Base-by-base conservation (phyloP, 352 stramenopile genomes). In the Lagenidium giganteum region DNA sequence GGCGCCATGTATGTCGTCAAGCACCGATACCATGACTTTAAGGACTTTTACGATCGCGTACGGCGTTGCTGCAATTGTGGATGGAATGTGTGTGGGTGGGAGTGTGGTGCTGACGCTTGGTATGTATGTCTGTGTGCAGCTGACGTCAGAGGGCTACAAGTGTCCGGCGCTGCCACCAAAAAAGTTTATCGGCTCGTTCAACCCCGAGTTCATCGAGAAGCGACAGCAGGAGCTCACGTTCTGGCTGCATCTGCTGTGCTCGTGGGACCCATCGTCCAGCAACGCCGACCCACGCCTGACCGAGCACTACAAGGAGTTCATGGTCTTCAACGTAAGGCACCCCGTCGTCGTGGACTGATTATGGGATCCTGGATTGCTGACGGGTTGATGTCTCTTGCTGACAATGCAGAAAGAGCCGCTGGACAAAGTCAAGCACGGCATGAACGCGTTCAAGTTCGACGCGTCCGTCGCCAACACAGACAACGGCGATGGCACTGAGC, bases 141-240 rank as follows among this genome's bases (percentile, higher is more conserved):
- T 87, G 16, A 47, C 58, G 5, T 46, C 49, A 5, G 77, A 87
- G 32, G 78, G 78, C 11, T 78, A 77, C 47, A 73, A 77, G 28
- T 73, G 70, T 46, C 75, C 76, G 9, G 69, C 71, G 37, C 59
- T 92, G 31, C 79, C 79, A 21, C 77, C 79, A 8, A 89, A 89
- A 53, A 92, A 92, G 60, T 83, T 92, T 41, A 39, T 92, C 13
- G 79, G 79, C 20, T 82, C 71, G 30, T 83, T 90, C 44, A 87
- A 92, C 61, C 81, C 83, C 39, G 75, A 87, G 34, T 92, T 92
- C 41, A 81, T 92, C 33, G 69, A 81, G 47, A 85, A 88, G 49
- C 71, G 79, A 8, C 78, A 89, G 55, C 67, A 86, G 48, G 79
- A 92, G 49, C 53, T 92, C 31, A 66, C 77, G 39, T 74, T 73